Evolutionary conservation across 164 flowering plant species (phyloP), one percentile per base, ranked within the genome.

Genomic region (Brasenia schreberi): DNA sequence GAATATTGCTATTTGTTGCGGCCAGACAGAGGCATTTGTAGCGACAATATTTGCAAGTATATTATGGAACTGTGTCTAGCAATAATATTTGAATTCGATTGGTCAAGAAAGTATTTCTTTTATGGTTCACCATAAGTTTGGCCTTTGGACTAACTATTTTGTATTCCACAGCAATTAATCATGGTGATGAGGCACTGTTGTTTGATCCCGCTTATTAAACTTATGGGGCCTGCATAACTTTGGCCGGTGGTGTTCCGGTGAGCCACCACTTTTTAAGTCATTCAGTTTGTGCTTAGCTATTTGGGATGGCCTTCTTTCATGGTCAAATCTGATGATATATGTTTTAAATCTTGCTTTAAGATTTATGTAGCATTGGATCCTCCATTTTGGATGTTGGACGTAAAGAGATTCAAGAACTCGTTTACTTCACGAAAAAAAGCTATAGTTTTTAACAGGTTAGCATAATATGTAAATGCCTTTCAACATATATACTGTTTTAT

Each of bases 181-280:
- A 43, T 19, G 93, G 91, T 52, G 97, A 91, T 74, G 95, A 88
- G 74, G 90, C 88, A 62, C 66, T 91, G 60, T 67, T 91, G 65
- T 88, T 91, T 70, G 97, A 88, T 59, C 95, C 96, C 43, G 76
- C 79, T 4, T 91, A 76, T 72, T 95, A 87, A 66, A 85, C 97
- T 11, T 91, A 91, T 52, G 90, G 80, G 71, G 80, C 80, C 11
- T 83, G 89, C 69, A 81, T 91, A 62, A 65, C 71, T 12, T 67
- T 91, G 76, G 93, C 88, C 62, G 93, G 95, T 58, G 97, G 95
- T 53, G 71, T 81, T n/a, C 92, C 97, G 3, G 97, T 90, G 77
- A 83, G 87, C 65, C 52, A n/a, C 19, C 59, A 5, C 23, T 6
- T 44, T 49, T 39, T 39, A 19, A 27, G 60, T 61, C 12, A 7